Conservation (phyloP, 108 stramenopile genomes). For the Epipyxis sp. region DNA sequence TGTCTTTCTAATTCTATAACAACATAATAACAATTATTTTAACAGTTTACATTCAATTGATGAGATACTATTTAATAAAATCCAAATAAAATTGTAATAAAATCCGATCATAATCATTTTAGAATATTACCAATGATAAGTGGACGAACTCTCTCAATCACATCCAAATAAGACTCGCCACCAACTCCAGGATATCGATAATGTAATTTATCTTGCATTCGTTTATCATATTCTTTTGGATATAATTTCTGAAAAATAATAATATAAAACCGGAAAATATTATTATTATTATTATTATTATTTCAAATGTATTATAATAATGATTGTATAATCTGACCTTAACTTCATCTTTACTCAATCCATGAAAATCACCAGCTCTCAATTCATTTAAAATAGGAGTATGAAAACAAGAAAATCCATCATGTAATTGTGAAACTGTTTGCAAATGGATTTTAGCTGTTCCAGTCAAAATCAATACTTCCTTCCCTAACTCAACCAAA, state of each 20-base stretch:
- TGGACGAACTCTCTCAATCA: constrained; percentile 56
- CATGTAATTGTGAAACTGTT: constrained; percentile 34
- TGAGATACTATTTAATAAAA: no score
- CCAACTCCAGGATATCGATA: constrained; percentile 58
- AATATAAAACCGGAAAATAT: neutral
- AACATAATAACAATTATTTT: neutral
- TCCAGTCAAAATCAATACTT: constrained; percentile 49
- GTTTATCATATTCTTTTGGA: constrained; percentile 45
- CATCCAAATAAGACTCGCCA: constrained; percentile 60
- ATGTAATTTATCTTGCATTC: constrained; percentile 51
- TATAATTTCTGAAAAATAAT: constrained; percentile 26
- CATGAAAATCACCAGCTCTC: constrained; percentile 51
- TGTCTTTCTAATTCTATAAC: neutral
- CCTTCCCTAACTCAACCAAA: constrained; percentile 36
- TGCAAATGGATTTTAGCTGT: constrained; percentile 44
- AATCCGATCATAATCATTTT: no score
- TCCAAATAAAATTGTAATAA: constrained; percentile 11
- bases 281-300: neutral
- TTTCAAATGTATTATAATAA: constrained; percentile 12
- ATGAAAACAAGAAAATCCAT: constrained; percentile 44
- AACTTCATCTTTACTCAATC: constrained; percentile 42
- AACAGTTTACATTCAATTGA: neutral
- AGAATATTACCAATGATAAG: constrained; percentile 45
- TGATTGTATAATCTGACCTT: constrained; percentile 6
- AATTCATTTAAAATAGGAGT: constrained; percentile 56